Evolutionary conservation across 345 rosid species (phyloP), one percentile per base, ranked within the genome.

Genomic region (Bruguiera gymnorhiza): DNA sequence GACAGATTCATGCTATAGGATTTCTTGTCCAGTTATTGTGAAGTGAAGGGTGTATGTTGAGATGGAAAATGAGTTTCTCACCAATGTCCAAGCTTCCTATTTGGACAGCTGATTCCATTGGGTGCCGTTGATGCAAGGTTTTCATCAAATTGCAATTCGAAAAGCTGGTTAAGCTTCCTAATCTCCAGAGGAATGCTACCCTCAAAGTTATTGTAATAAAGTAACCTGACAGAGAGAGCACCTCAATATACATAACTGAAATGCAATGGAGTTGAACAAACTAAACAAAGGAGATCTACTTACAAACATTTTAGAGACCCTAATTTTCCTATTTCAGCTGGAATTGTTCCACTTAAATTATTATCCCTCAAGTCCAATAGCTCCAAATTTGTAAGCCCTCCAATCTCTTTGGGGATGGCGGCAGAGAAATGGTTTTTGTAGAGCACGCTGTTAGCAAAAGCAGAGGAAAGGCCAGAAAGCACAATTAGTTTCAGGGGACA

Each of bases 361-460:
- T 92, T 95, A 48, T 83, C 83, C 75, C 91, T 83, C 64, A 90
- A 79, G 76, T 92, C 98, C 83, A 90, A 79, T 16, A 87, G 30
- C 74, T 88, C 84, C 20, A 92, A 74, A 70, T 81, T 80, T 2
- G 66, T 55, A 23, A 95, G 90, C 8, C 66, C 79, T 62, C 86
- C 91, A 60, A 87, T 76, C 75, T 92, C 97, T 60, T 75, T 79
- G 23, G 99, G 96, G 66, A 95, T 86, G 32, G 70, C 52, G 50
- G 92, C 98, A 57, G 60, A 87, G 73, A 95, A 78, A 54, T 39
- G 69, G 81, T 95, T 95, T 73, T 74, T 84, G 58, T 63, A 24
- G 31, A 87, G 86, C 29, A 83, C 67, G 34, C 93, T 93, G 83
- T 75, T 55, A 57, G 62, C 51, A 21, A 69, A 73, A 58, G 65